Conservation (phyloP, 345 rosid genomes). For the Erodium maritimum region DNA sequence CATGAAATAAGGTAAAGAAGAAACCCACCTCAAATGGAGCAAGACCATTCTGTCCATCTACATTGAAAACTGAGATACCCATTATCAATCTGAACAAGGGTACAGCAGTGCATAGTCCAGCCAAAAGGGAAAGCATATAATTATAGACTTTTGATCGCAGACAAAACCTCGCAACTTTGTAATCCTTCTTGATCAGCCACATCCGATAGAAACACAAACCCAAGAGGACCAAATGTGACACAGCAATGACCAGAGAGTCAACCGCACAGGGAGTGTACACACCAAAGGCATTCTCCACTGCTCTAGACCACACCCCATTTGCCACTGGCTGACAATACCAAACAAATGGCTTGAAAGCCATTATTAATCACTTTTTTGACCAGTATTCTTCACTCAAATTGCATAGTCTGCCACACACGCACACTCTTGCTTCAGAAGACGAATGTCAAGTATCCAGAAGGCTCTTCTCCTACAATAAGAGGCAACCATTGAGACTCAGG, state of each 20-base stretch:
- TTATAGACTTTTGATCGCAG: constrained; percentile 67
- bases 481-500: neutral
- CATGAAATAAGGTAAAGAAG: neutral
- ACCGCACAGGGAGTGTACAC: constrained; percentile 92
- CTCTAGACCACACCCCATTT: constrained; percentile 65
- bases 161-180: constrained; percentile 47
- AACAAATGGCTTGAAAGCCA: constrained; percentile 55
- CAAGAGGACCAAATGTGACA: constrained; percentile 58
- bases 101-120: constrained; percentile 61
- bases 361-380: constrained; percentile 13
- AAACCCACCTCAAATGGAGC: constrained; percentile 83
- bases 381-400: constrained; percentile 10
- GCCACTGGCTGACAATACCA: constrained; percentile 81
- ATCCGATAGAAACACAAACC: constrained; percentile 60
- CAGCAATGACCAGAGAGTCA: constrained; percentile 52
- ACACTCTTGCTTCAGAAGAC: neutral
- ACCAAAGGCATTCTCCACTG: constrained; percentile 84
- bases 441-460: neutral
- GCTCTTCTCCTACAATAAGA: neutral
- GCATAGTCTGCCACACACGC: constrained; percentile 8
- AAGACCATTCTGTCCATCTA: constrained; percentile 61
- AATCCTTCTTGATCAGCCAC: constrained; percentile 65
- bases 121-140: constrained; percentile 56
- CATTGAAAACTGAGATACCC: constrained; percentile 69
- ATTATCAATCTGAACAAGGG: constrained; percentile 81